Percentiles rank a stretch among this genome's conserved stretches.
These are phyloP conservation scores for Gentiana straminea DNA, from an alignment of 257 asterid genomes.

Conservation along the genomic window DNA sequence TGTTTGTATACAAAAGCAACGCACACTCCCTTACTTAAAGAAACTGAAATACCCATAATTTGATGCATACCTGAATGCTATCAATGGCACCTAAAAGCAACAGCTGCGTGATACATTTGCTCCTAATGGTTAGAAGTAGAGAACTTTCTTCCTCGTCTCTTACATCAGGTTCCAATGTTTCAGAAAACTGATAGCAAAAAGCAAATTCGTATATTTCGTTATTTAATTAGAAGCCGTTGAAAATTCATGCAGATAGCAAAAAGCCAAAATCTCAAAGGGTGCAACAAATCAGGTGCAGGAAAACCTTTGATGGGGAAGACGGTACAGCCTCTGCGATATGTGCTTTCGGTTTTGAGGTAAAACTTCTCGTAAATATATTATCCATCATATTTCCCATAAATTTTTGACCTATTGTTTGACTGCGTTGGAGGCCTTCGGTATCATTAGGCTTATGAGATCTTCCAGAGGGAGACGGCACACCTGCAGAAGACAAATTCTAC, in stretches of 20 bases:
- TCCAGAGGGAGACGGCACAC: constrained; percentile 81
- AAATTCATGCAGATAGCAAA: background rate
- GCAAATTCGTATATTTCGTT: background rate
- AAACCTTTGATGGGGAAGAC: constrained; percentile 84
- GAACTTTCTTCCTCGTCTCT: constrained; percentile 79
- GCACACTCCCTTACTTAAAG: too few relatives aligned
- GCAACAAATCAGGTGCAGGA: constrained; percentile 9
- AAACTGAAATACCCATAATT: background rate
- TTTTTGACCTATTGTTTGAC: constrained; percentile 90
- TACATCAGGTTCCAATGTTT: constrained; percentile 40
- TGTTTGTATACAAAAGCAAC: too few relatives aligned
- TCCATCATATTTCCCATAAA: constrained; percentile 97
- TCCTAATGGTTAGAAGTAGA: constrained; percentile 60
- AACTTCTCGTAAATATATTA: constrained; percentile 67
- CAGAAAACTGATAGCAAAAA: constrained; percentile 43
- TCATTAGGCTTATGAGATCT: constrained; percentile 38
- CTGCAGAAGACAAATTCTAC: constrained; percentile 29
- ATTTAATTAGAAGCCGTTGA: too few relatives aligned
- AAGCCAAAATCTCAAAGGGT: background rate
- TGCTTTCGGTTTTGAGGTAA: constrained; percentile 60
- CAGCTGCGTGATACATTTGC: constrained; percentile 94
- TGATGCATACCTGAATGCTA: constrained; percentile 68
- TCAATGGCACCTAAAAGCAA: constrained; percentile 87
- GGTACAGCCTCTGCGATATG: constrained; percentile 44
- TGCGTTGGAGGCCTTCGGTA: constrained; percentile 56